Evolutionary conservation across 129 eudicot genomes (phyloP), one percentile per base, ranked within the genome.

Genomic region (Lactuca saligna): DNA sequence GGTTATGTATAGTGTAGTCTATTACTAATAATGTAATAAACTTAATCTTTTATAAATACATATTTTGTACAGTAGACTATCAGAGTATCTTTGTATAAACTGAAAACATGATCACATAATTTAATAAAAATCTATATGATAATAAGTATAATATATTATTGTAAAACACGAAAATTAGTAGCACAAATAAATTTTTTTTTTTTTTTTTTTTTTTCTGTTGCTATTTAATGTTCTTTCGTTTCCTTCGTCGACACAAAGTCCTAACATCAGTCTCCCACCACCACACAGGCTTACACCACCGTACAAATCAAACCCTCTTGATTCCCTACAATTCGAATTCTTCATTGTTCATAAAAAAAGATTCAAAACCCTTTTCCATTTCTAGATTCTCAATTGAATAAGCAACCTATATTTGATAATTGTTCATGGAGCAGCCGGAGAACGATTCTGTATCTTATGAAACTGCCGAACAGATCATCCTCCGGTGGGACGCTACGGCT

Each of bases 401-500:
- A 46, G 14, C 15, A 48, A 65, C 10, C 57, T 3, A 46, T 46
- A n/a, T 46, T 11, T 14, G 8, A 31, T 58, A 25, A 5, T 54
- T 25, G n/a, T 14, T 10, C 35, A 83, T 79, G 87, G 85, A 80
- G 59, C 66, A 81, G 54, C 84, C 89, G 78, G 87, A 34, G 29
- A 79, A 51, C 58, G 81, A 71, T 56, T 70, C 75, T 72, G 71
- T 41, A 14, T n/a, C 78, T 0, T 37, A 77, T 14, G 80, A 80
- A 58, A 69, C 91, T 1, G 85, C 94, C 16, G 85, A 84, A 84
- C 73, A 82, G 15, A 78, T 84, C 57, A 86, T 90, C 72, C 91
- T 87, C 61, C 87, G 83, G 8, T 89, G 94, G 94, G 91, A 89
- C 72, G 79, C 97, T 6, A 77, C 86, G 4, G 83, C 72, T 31